Evolutionary conservation across 1,139 yeast genomes (phyloP).

Genomic region (Chernovozyma sophiae-reginae): DNA sequence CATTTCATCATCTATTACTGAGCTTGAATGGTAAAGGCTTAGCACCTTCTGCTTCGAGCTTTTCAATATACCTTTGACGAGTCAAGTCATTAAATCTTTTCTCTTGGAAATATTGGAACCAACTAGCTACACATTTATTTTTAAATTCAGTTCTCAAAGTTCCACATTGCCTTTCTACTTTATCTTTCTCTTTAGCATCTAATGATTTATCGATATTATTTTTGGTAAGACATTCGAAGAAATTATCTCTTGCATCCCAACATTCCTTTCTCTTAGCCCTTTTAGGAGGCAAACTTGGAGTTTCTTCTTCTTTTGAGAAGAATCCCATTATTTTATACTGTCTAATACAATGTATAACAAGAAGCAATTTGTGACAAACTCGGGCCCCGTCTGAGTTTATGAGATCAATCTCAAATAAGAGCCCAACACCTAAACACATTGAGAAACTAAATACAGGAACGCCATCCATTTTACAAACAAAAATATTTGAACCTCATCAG

Average conservation of each 20-base stretch:
- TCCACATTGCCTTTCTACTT: constrained; percentile 37
- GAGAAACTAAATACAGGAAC: too few relatives aligned
- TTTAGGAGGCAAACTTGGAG: constrained; percentile 35
- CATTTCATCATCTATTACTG: constrained; percentile 13
- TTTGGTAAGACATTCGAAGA: constrained; percentile 36
- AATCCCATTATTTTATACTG: constrained; percentile 28
- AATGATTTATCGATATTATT: constrained; percentile 44
- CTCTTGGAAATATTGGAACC: constrained; percentile 47
- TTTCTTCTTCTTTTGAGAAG: constrained; percentile 25
- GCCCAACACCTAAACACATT: too few relatives aligned
- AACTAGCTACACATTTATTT: constrained; percentile 40
- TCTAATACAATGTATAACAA: too few relatives aligned
- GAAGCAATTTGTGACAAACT: too few relatives aligned
- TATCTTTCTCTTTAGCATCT: constrained; percentile 31
- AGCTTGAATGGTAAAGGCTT: constrained; percentile 44
- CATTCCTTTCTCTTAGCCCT: constrained; percentile 37
- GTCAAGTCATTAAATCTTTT: constrained; percentile 42
- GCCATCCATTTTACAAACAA: too few relatives aligned
- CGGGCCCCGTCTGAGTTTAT: too few relatives aligned
- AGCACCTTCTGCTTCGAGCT: constrained; percentile 46
- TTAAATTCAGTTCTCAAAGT: constrained; percentile 30
- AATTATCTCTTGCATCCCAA: constrained; percentile 43
- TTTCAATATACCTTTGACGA: constrained; percentile 38
- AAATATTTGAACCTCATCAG: too few relatives aligned
- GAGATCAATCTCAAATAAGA: too few relatives aligned